phyloP scores from a whole-genome alignment of 2,329 filamentous ascomycete species.

The Colletotrichum tropicicola region DNA sequence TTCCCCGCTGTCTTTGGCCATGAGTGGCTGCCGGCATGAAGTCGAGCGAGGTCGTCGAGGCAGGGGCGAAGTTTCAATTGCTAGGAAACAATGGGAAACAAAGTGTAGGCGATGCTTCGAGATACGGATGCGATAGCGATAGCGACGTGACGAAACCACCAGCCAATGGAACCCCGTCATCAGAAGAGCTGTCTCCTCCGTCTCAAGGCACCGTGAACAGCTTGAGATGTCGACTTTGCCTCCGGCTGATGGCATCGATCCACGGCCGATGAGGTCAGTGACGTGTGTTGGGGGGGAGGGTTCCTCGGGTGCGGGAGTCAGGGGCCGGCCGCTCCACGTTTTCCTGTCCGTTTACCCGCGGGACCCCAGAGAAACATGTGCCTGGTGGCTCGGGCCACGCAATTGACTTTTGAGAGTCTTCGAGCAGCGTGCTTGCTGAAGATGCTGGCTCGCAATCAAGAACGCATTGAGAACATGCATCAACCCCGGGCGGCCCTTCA shows the following conservation, averaged over 20 bases:
- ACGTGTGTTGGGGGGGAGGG: not conserved
- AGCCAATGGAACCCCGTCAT: not conserved
- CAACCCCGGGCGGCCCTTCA: not conserved
- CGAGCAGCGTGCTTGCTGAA: too few species aligned
- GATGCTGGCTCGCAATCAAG: not conserved
- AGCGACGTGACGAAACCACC: not conserved
- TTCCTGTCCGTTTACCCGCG: not conserved
- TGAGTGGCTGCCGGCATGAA: too few species aligned
- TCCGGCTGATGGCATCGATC: not conserved
- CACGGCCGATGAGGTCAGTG: not conserved
- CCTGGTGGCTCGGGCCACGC: not conserved
- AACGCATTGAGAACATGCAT: not conserved
- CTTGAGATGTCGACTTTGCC: not conserved
- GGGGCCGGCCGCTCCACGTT: not conserved
- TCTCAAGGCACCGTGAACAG: not conserved
- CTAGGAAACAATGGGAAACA: not conserved
- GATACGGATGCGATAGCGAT: not conserved
- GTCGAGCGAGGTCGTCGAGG: too few species aligned
- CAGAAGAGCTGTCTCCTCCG: not conserved
- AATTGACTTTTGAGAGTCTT: not conserved
- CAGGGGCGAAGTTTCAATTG: not conserved
- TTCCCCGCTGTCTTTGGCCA: too few species aligned
- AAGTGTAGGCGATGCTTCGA: not conserved
- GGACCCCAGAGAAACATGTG: not conserved
- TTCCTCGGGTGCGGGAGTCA: not conserved